A percentile compares a stretch with the other conserved stretches of the same genome.
phyloP scores from a whole-genome alignment of 441 rosid genomes.

The Aquilaria agallochum region DNA sequence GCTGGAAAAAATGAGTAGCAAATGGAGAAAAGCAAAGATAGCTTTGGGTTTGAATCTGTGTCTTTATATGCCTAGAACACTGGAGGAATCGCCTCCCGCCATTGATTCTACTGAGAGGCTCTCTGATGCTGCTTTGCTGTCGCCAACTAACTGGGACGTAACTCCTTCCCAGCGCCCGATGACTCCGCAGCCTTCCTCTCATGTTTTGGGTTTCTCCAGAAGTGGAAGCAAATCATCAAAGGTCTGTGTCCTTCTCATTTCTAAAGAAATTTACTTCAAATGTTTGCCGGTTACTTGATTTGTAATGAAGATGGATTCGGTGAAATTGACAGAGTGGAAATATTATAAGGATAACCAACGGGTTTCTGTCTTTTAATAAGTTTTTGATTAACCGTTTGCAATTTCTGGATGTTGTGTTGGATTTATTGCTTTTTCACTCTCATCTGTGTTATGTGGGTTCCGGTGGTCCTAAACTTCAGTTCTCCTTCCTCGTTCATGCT shows the following conservation, averaged over 20 bases:
- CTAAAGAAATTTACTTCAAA: neutral
- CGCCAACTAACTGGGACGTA: slow-evolving; percentile 63
- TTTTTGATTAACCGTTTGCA: no score
- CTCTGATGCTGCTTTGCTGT: slow-evolving; percentile 81
- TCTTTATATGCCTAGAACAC: slow-evolving; percentile 76
- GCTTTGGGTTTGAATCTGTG: slow-evolving; percentile 87
- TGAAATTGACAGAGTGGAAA: no score
- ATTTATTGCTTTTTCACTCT: no score
- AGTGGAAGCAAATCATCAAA: slow-evolving; percentile 83
- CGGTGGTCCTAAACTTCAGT: no score
- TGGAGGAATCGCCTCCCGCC: slow-evolving; percentile 51
- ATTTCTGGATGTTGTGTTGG: no score
- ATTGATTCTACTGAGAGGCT: slow-evolving; percentile 51
- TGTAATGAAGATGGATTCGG: no score
- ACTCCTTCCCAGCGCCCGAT: slow-evolving; percentile 29
- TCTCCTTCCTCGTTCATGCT: no score
- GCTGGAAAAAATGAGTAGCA: slow-evolving; percentile 56
- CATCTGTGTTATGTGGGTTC: no score
- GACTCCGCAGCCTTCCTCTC: slow-evolving; percentile 83
- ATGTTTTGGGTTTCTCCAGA: slow-evolving; percentile 60
- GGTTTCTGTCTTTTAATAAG: no score
- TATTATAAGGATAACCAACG: no score
- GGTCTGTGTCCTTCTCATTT: slow-evolving; percentile 44
- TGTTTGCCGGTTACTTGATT: no score
- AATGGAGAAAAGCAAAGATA: slow-evolving; percentile 89